phyloP scores from a whole-genome alignment of 1,139 yeast species.

The Lizanozyma gosingica region DNA sequence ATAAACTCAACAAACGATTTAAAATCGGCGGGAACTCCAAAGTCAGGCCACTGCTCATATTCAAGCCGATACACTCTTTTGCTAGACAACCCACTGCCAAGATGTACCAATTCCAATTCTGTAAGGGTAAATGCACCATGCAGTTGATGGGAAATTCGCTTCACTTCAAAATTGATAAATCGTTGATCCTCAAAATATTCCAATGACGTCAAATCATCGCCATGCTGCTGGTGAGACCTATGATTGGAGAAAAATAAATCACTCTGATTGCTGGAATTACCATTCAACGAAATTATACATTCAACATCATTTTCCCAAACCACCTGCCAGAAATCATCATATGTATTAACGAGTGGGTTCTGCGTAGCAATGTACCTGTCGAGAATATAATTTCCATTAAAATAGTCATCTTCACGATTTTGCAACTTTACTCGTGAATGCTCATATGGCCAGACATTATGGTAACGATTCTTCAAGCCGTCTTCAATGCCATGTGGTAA shows the following conservation, averaged over 20 bases:
- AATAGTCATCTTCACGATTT: neutral
- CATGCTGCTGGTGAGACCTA: neutral
- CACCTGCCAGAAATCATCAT: conserved; percentile 36
- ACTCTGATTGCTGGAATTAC: neutral
- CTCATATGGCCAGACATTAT: conserved; percentile 34
- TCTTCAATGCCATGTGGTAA: conserved; percentile 46
- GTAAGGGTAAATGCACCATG: neutral
- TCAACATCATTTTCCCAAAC: neutral
- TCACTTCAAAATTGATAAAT: too few species aligned
- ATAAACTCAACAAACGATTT: conserved; percentile 46
- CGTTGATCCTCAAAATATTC: neutral
- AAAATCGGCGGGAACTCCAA: conserved; percentile 55
- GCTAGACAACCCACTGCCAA: neutral
- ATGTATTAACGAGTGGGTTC: conserved; percentile 33
- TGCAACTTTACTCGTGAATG: conserved; percentile 35
- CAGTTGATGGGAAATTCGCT: neutral
- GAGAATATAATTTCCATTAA: neutral
- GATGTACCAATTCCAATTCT: neutral
- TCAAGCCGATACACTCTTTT: conserved; percentile 52
- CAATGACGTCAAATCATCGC: neutral
- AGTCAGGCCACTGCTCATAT: conserved; percentile 74
- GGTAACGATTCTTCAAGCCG: conserved; percentile 37
- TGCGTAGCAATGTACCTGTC: conserved; percentile 32
- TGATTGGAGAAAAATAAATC: conserved; percentile 5
- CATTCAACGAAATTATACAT: neutral